These are phyloP conservation scores for Lactuca saligna DNA, from an alignment of 129 eudicot species.

Conservation along the genomic window DNA sequence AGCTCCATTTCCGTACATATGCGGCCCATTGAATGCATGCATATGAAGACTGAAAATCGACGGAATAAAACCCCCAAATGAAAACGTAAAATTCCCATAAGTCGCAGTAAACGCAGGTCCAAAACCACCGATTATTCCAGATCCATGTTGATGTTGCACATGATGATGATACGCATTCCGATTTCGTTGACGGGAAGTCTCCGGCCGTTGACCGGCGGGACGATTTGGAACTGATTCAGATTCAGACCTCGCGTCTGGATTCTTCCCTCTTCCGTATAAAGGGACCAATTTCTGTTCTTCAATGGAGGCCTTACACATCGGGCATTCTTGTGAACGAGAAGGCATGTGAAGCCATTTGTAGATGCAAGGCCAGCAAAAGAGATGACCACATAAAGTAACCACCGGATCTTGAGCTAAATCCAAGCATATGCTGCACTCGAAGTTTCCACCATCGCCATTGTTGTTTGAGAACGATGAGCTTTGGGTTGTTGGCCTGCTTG, in stretches of 20 bases:
- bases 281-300: constrained; percentile 69
- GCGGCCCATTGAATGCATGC: constrained; percentile 44
- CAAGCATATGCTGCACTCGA: constrained; percentile 78
- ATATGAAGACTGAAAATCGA: constrained; percentile 63
- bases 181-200: constrained; percentile 49
- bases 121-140: constrained; percentile 63
- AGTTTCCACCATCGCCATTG: constrained; percentile 55
- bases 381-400: constrained; percentile 76
- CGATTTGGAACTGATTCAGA: constrained; percentile 57
- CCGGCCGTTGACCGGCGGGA: constrained; percentile 74
- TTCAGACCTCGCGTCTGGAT: constrained; percentile 54
- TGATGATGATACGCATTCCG: constrained; percentile 30
- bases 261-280: constrained; percentile 68
- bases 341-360: constrained; percentile 76
- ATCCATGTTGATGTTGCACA: constrained; percentile 38
- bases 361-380: constrained; percentile 85
- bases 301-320: constrained; percentile 70
- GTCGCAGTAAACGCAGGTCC: constrained; percentile 57
- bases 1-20: constrained; percentile 46
- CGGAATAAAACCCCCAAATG: constrained; percentile 72
- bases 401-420: constrained; percentile 83
- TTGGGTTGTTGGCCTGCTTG: constrained; percentile 50
- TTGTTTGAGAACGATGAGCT: constrained; percentile 50
- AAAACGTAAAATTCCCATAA: constrained; percentile 65
- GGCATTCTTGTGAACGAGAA: constrained; percentile 63